phyloP scores from a whole-genome alignment of 2,329 filamentous ascomycete genomes.

The Xylogone sp. region DNA sequence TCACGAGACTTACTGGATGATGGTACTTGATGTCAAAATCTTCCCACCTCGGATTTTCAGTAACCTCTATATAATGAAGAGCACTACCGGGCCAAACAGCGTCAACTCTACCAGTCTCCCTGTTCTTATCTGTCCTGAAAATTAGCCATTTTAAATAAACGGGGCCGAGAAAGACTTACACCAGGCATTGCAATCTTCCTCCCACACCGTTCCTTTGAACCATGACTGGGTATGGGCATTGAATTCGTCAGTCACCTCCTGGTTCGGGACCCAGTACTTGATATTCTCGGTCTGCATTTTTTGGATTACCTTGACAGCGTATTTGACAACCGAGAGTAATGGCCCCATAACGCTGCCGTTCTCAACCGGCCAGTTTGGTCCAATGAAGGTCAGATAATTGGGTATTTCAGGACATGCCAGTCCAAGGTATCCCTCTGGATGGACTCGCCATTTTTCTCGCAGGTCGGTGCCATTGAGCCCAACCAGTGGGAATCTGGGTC shows the following conservation, averaged over 20 bases:
- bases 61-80: conserved; percentile 36
- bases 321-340: conserved; percentile 28
- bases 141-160: too few relatives aligned
- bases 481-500: conserved; percentile 19
- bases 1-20: too few relatives aligned
- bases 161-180: too few relatives aligned
- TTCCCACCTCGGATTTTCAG: conserved; percentile 48
- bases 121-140: conserved; percentile 4
- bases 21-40: conserved; percentile 30
- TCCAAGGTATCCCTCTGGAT: conserved; percentile 16
- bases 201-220: conserved; percentile 40
- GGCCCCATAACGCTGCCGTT: conserved; percentile 20
- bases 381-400: conserved; percentile 23
- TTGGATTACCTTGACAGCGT: conserved; percentile 26
- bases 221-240: conserved; percentile 39
- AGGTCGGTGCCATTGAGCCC: conserved; percentile 5
- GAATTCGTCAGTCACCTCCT: conserved; percentile 46
- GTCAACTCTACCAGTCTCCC: neutral
- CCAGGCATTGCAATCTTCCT: conserved; percentile 38
- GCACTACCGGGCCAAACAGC: conserved; percentile 2
- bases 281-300: conserved; percentile 31
- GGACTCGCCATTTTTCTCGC: neutral
- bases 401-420: conserved; percentile 19
- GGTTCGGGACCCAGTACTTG: conserved; percentile 35
- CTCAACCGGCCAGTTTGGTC: conserved; percentile 18